Evolutionary conservation across 2,329 filamentous ascomycete genomes (phyloP).

Genomic region (Xenoacremonium recifei): DNA sequence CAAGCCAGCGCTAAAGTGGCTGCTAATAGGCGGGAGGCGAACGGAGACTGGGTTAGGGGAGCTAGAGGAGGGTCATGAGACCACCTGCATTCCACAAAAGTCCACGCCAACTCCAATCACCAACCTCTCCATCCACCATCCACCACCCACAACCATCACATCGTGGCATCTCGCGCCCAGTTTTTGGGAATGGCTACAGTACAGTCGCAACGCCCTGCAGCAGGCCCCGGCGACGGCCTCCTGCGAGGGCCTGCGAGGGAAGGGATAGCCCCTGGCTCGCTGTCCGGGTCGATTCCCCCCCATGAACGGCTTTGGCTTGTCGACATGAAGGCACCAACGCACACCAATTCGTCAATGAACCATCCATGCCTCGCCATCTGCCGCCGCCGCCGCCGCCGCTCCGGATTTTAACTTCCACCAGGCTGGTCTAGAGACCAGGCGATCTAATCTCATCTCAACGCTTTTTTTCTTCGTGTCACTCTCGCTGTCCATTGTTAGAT

Average conservation of each 20-base stretch:
- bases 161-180: too few species aligned
- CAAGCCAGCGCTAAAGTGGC: too few species aligned
- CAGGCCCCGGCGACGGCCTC: not conserved
- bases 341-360: conserved; percentile 3
- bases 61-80: conserved; percentile 23
- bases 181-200: too few species aligned
- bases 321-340: not conserved
- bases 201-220: too few species aligned
- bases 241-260: not conserved
- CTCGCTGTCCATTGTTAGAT: too few species aligned
- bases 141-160: too few species aligned
- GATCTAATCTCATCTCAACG: too few species aligned
- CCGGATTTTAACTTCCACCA: too few species aligned
- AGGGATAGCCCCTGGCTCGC: conserved; percentile 6
- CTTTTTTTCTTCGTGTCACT: too few species aligned
- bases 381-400: not conserved
- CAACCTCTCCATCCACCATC: conserved; percentile 19
- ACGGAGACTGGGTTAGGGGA: not conserved
- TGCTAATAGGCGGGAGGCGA: too few species aligned
- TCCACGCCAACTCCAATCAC: conserved; percentile 20
- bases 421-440: too few species aligned
- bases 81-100: conserved; percentile 27
- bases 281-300: conserved; percentile 8
- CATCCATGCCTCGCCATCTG: not conserved
- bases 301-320: conserved; percentile 2